Conservation (phyloP, 1,284 basidiomycete species). For the Cryptococcus sp. region DNA sequence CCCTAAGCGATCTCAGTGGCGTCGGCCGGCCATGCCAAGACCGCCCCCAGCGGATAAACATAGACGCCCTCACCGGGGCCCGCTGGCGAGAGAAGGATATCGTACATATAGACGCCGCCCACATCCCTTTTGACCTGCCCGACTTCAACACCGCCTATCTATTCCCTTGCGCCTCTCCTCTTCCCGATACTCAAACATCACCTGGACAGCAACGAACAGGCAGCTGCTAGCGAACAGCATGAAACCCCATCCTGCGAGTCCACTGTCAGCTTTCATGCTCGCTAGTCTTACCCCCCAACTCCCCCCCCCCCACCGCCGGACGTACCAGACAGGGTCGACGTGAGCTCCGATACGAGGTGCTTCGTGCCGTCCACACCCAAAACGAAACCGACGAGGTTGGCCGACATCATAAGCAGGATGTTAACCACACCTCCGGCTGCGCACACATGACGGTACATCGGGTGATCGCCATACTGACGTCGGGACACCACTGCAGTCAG, state of each 20-base stretch:
- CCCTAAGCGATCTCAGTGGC: no score
- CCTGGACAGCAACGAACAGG: slow-evolving; percentile 77
- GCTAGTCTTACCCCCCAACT: no score
- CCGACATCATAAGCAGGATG: slow-evolving; percentile 84
- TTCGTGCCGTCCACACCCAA: slow-evolving; percentile 78
- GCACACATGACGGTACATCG: slow-evolving; percentile 84
- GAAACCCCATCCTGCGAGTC: slow-evolving; percentile 61
- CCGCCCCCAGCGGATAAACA: no score
- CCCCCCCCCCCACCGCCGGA: no score
- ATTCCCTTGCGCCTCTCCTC: slow-evolving; percentile 46
- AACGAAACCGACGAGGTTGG: slow-evolving; percentile 94
- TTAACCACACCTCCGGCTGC: slow-evolving; percentile 83
- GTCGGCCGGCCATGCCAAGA: no score
- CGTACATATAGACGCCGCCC: no score
- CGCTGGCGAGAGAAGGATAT: no score
- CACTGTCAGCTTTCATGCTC: not conserved
- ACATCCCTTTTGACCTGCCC: no score
- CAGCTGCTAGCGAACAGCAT: slow-evolving; percentile 61
- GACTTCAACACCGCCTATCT: slow-evolving; percentile 38
- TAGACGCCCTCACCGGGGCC: no score
- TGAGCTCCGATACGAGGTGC: slow-evolving; percentile 66
- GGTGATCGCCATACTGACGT: slow-evolving; percentile 60
- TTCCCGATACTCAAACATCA: slow-evolving; percentile 90
- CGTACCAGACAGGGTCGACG: slow-evolving; percentile 64
- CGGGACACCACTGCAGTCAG: not conserved